Evolutionary conservation across 2,329 filamentous ascomycete genomes (phyloP).

Genomic region (Lachnellula arida): DNA sequence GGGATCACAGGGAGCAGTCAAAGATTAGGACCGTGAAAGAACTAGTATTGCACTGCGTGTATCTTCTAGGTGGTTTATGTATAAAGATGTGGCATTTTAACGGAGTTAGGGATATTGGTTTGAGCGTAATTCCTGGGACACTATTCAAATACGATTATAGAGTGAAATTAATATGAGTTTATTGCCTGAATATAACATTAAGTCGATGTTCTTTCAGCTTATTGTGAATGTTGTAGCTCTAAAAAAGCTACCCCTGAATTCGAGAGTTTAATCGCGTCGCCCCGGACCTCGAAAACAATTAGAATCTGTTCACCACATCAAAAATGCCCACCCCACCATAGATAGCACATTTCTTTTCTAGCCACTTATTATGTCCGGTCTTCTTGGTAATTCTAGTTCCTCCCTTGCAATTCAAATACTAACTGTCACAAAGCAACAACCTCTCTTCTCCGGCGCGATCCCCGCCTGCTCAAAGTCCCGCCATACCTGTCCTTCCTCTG

Average conservation of each 20-base stretch:
- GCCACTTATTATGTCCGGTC: constrained; percentile 6
- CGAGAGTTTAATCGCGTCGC: constrained; percentile 8
- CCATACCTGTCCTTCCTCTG: constrained; percentile 84
- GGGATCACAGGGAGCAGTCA: constrained; percentile 62
- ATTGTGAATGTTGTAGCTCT: background rate
- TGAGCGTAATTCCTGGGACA: background rate
- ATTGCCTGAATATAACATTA: background rate
- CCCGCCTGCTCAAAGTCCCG: constrained; percentile 75
- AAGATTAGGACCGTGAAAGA: constrained; percentile 60
- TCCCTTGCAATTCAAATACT: constrained; percentile 4
- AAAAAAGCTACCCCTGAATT: background rate
- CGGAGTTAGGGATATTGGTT: constrained; percentile 2
- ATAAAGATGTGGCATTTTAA: constrained; percentile 23
- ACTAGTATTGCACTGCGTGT: constrained; percentile 3
- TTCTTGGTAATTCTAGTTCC: constrained; percentile 20
- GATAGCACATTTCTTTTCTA: background rate
- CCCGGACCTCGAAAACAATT: background rate
- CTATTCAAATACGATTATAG: constrained; percentile 12
- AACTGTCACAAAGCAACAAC: constrained; percentile 42
- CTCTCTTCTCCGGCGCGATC: constrained; percentile 71
- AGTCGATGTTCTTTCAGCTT: background rate
- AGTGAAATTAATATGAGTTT: constrained; percentile 11
- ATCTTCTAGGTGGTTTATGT: constrained; percentile 12
- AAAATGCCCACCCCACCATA: background rate
- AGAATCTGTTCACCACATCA: background rate